Evolutionary conservation across 1,284 basidiomycete genomes (phyloP).

Genomic region (Ustilago bromivora): DNA sequence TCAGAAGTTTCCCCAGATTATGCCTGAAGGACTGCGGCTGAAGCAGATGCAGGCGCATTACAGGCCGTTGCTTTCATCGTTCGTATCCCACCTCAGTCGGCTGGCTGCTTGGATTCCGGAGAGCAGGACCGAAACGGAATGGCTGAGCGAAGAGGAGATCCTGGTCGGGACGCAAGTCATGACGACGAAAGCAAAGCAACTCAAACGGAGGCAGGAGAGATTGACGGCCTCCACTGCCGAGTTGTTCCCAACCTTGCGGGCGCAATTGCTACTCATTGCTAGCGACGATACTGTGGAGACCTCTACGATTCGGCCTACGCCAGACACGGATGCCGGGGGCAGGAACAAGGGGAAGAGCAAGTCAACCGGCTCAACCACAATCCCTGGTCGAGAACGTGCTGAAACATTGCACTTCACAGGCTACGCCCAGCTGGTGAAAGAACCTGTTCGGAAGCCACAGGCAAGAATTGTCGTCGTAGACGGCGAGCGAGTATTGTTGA

Average conservation of each 20-base stretch:
- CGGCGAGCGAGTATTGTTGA: slow-evolving; percentile 22
- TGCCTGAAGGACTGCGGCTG: slow-evolving; percentile 17
- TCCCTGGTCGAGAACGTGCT: neutral
- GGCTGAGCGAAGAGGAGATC: slow-evolving; percentile 44
- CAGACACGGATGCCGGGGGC: neutral
- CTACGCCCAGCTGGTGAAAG: slow-evolving; percentile 1
- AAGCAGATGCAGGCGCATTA: slow-evolving; percentile 24
- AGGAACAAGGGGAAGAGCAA: slow-evolving; percentile 2
- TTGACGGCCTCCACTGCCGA: slow-evolving; percentile 33
- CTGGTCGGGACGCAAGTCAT: slow-evolving; percentile 39
- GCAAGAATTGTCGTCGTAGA: slow-evolving; percentile 20
- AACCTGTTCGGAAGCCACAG: neutral
- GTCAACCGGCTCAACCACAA: neutral
- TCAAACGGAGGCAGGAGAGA: slow-evolving; percentile 32
- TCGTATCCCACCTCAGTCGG: slow-evolving; percentile 34
- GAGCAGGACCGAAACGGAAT: slow-evolving; percentile 31
- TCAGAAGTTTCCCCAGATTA: slow-evolving; percentile 19
- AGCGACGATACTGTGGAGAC: slow-evolving; percentile 18
- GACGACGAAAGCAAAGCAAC: slow-evolving; percentile 33
- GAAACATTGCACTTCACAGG: slow-evolving; percentile 24
- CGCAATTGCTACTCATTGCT: slow-evolving; percentile 31
- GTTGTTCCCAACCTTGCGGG: slow-evolving; percentile 27
- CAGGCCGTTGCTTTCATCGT: slow-evolving; percentile 26
- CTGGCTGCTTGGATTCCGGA: slow-evolving; percentile 45
- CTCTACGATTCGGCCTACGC: slow-evolving; percentile 12